Evolutionary conservation across 2,329 filamentous ascomycete species (phyloP).

Genomic region (Phyllosticta citrichinensis): DNA sequence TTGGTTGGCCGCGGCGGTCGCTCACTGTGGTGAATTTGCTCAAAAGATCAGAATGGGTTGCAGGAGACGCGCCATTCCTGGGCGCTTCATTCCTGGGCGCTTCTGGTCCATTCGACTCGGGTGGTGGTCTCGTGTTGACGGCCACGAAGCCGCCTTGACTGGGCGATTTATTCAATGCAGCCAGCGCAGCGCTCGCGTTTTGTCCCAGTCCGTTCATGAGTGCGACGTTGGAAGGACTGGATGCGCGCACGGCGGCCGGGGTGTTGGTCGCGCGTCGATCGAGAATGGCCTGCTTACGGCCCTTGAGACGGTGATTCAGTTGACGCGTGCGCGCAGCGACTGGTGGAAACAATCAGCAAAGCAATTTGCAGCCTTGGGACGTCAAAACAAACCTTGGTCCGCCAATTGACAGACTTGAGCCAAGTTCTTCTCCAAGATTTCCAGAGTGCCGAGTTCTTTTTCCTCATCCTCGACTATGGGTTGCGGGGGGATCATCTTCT

Average conservation of each 20-base stretch:
- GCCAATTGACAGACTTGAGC: slow-evolving; percentile 69
- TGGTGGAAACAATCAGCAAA: slow-evolving; percentile 18
- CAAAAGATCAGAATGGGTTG: slow-evolving; percentile 49
- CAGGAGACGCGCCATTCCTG: slow-evolving; percentile 43
- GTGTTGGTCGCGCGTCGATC: slow-evolving; percentile 48
- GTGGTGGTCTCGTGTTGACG: slow-evolving; percentile 43
- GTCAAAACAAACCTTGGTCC: slow-evolving; percentile 50
- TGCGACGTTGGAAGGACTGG: slow-evolving; percentile 32
- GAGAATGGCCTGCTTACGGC: slow-evolving; percentile 62
- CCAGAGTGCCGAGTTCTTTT: slow-evolving; percentile 72
- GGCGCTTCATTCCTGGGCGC: slow-evolving; percentile 22
- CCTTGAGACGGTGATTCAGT: slow-evolving; percentile 70
- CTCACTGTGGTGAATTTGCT: slow-evolving; percentile 53
- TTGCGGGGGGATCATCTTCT: slow-evolving; percentile 70
- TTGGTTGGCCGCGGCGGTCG: slow-evolving; percentile 34
- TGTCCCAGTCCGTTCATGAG: slow-evolving; percentile 28
- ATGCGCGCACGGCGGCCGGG: slow-evolving; percentile 24
- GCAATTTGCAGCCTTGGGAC: neutral
- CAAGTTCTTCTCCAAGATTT: slow-evolving; percentile 72
- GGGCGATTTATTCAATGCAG: slow-evolving; percentile 14
- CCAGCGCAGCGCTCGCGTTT: slow-evolving; percentile 24
- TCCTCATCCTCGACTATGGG: slow-evolving; percentile 79
- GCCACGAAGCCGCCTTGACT: slow-evolving; percentile 46
- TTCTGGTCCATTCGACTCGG: slow-evolving; percentile 23
- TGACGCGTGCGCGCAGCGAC: slow-evolving; percentile 64